These are phyloP conservation scores for Cyberlindnera veronae DNA, from an alignment of 805 yeast genomes.

Conservation along the genomic window DNA sequence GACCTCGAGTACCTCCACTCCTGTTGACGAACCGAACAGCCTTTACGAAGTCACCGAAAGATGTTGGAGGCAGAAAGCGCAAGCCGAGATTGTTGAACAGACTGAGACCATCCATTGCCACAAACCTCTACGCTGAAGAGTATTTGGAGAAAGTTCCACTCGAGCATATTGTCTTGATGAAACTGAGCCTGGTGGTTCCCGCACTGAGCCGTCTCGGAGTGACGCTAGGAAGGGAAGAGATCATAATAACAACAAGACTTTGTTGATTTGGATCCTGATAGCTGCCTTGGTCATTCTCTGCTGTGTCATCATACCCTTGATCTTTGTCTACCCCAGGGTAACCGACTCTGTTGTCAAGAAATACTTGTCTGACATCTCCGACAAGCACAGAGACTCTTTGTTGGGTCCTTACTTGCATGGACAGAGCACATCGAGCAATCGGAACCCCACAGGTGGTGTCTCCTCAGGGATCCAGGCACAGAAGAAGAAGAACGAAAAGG, in stretches of 20 bases:
- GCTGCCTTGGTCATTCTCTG: constrained; percentile 16
- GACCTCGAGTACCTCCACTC: not conserved
- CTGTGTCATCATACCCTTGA: constrained; percentile 20
- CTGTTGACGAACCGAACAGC: no score
- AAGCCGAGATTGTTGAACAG: not conserved
- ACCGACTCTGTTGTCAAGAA: constrained; percentile 27
- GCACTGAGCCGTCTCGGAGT: not conserved
- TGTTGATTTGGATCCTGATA: constrained; percentile 20
- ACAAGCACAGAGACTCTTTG: constrained; percentile 24
- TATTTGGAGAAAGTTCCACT: no score
- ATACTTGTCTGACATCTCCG: constrained; percentile 30
- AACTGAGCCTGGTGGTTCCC: constrained; percentile 1
- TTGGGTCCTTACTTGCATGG: constrained; percentile 16
- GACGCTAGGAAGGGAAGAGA: not conserved
- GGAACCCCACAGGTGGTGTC: no score
- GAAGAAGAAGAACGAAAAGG: not conserved
- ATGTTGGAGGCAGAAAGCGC: no score
- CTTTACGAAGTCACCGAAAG: no score
- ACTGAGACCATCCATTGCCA: not conserved
- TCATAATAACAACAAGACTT: not conserved
- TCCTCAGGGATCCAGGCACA: not conserved
- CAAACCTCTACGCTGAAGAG: no score
- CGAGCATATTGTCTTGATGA: no score
- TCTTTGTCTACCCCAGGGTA: constrained; percentile 31
- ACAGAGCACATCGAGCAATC: no score